Evolutionary conservation across 352 stramenopile species (phyloP).

Genomic region (Globisporangium iwayamae): DNA sequence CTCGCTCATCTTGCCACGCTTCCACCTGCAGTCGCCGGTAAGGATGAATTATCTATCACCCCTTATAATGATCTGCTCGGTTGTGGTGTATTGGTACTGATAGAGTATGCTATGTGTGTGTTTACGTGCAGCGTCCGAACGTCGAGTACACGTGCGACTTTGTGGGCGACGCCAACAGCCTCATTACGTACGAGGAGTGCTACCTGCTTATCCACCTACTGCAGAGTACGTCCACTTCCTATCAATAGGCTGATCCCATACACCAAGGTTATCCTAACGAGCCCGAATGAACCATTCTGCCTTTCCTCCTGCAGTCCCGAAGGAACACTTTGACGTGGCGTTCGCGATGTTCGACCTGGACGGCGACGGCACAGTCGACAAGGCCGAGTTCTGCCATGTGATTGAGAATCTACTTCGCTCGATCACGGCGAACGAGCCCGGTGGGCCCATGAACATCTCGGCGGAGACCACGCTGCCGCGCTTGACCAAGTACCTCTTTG

Average conservation of each 20-base stretch:
- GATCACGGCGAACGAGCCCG: slow-evolving; percentile 25
- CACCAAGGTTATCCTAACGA: not conserved
- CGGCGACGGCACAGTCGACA: slow-evolving; percentile 67
- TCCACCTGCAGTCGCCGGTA: slow-evolving; percentile 56
- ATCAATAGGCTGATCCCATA: not conserved
- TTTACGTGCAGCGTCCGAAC: slow-evolving; percentile 33
- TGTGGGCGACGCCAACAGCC: slow-evolving; percentile 58
- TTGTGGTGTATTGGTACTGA: not conserved
- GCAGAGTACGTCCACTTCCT: slow-evolving; percentile 41
- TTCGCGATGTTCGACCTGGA: slow-evolving; percentile 84
- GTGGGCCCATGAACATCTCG: slow-evolving; percentile 4
- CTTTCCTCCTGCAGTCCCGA: slow-evolving; percentile 38
- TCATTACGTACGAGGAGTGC: slow-evolving; percentile 82
- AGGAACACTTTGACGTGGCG: slow-evolving; percentile 73
- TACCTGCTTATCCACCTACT: slow-evolving; percentile 75
- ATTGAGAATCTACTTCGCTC: slow-evolving; percentile 58
- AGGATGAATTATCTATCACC: not conserved
- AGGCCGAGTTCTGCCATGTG: slow-evolving; percentile 68
- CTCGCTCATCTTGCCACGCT: slow-evolving; percentile 68
- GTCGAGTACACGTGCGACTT: slow-evolving; percentile 71
- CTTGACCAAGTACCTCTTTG: slow-evolving; percentile 64
- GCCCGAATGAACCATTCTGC: not conserved
- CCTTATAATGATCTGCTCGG: not conserved
- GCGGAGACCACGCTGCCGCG: slow-evolving; percentile 36
- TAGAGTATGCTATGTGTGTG: not conserved